These are phyloP conservation scores for Plantago ovata DNA, from an alignment of 257 asterid genomes.

Conservation along the genomic window DNA sequence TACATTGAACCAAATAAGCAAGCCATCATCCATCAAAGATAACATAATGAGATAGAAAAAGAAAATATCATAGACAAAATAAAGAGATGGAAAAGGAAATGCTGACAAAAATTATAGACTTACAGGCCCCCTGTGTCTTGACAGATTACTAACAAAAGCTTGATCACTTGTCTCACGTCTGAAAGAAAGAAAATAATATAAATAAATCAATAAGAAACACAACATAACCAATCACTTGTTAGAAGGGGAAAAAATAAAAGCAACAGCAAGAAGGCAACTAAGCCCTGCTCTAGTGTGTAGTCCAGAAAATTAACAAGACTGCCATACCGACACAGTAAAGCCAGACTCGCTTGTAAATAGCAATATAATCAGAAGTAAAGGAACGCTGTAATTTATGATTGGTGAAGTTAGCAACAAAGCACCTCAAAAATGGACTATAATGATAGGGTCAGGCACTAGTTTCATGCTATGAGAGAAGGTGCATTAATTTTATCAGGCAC, in stretches of 20 bases:
- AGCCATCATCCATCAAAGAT: background rate
- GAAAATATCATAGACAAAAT: background rate
- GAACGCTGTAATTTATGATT: background rate
- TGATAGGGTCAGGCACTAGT: no score
- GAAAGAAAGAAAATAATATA: constrained; percentile 13
- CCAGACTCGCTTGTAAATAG: background rate
- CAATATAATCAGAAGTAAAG: background rate
- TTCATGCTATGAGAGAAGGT: no score
- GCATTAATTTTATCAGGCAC: no score
- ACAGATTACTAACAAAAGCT: constrained; percentile 42
- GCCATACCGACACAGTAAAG: background rate
- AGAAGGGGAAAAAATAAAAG: background rate
- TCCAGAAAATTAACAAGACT: background rate
- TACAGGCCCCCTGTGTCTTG: constrained; percentile 68
- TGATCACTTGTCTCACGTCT: constrained; percentile 37
- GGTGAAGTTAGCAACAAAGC: background rate
- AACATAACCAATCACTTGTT: constrained; percentile 2
- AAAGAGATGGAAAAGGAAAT: background rate
- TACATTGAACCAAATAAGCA: no score
- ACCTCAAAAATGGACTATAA: no score
- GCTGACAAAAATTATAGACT: constrained; percentile 24
- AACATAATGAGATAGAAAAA: background rate
- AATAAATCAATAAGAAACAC: no score
- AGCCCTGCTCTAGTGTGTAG: background rate
- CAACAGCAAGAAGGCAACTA: background rate